Evolutionary conservation across 192 early-diverging fungal species (phyloP), one percentile per base, ranked within the genome.

Genomic region (Podila verticillata): DNA sequence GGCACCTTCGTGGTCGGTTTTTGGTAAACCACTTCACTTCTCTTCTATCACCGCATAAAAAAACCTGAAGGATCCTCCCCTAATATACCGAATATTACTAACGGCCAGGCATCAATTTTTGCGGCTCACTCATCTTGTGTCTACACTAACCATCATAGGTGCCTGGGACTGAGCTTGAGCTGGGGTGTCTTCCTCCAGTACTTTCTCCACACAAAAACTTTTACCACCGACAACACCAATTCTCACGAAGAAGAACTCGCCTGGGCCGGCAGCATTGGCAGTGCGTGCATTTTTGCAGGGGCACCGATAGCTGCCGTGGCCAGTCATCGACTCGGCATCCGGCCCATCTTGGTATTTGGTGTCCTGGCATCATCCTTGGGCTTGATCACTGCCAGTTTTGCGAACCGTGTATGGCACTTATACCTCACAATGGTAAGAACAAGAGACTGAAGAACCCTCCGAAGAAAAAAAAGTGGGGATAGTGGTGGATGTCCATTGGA

Each of bases 111-210:
- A n/a, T n/a, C n/a, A n/a, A n/a, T n/a, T n/a, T n/a, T n/a, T n/a
- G n/a, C n/a, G n/a, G n/a, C n/a, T n/a, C n/a, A 44, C 39, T 44
- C 39, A 44, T 4, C 39, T 15, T 44, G 13, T 44, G 13, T 44
- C 39, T 44, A 44, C 39, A 44, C 39, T 17, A 2, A 15, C 39
- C 2, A 44, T 22, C 7, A 31, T 58, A 72, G 71, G 63, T 66
- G 57, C 22, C 47, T 73, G 44, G 71, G 63, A n/a, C 24, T 73
- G 8, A 39, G 34, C 8, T 48, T 65, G 39, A 54, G 44, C 30
- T 73, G 63, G 63, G 71, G 63, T 3, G 71, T 73, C 12, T 73
- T 65, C 26, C 63, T 65, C 34, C 63, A 73, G 7, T 66, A 66
- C 22, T 65, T 73, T 51, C 7, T 73, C 29, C 71, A 56, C 4